Conservation (phyloP, 75 land plant genomes). For the Cryptomeria japonica region DNA sequence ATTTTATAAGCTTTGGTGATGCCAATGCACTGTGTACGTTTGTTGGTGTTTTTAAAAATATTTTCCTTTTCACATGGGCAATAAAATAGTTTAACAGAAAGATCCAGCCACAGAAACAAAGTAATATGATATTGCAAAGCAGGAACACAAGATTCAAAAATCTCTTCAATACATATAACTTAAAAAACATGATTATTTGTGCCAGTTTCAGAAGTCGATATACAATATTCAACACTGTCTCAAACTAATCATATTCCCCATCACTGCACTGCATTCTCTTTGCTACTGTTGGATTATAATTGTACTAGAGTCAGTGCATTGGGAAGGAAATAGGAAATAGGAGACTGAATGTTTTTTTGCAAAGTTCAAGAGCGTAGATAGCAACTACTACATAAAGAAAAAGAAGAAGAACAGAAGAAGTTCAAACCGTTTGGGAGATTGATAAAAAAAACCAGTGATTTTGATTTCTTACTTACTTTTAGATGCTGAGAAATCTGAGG, state of each 20-base stretch:
- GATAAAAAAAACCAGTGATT: slow-evolving; percentile 11
- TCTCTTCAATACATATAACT: neutral
- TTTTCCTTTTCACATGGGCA: neutral
- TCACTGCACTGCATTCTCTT: neutral
- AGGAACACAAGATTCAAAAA: neutral
- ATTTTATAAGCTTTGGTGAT: neutral
- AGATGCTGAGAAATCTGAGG: slow-evolving; percentile 66
- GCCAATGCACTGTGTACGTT: no score
- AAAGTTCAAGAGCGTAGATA: neutral
- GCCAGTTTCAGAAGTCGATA: slow-evolving; percentile 2
- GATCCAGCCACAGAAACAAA: neutral
- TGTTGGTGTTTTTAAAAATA: neutral
- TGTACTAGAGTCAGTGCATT: neutral
- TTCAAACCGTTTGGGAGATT: slow-evolving; percentile 51
- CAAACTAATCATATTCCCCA: neutral
- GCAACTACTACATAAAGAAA: neutral
- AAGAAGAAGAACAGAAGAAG: neutral
- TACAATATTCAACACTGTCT: neutral
- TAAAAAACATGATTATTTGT: neutral
- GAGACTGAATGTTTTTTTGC: neutral
- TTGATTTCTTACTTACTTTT: slow-evolving; percentile 6
- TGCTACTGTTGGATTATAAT: neutral
- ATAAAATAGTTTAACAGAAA: neutral
- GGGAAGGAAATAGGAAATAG: neutral
- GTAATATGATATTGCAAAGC: neutral